Evolutionary conservation across 768 basidiomycete genomes (phyloP).

Genomic region (Pisolithus tinctorius): DNA sequence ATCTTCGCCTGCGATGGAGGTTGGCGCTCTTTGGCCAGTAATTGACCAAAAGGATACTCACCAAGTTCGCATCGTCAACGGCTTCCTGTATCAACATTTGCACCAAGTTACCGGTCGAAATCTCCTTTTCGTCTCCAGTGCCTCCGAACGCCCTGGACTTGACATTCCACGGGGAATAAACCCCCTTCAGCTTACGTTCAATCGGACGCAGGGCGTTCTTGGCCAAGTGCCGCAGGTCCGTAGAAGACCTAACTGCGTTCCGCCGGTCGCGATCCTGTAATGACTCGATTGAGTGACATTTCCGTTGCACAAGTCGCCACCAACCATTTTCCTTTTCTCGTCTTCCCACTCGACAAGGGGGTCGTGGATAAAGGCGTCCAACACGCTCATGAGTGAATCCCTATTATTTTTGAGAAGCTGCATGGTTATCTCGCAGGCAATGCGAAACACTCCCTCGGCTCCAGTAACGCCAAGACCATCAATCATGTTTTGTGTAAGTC

Average conservation of each 20-base stretch:
- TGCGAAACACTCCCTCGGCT: conserved; percentile 90
- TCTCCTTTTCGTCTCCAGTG: conserved; percentile 33
- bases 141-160: conserved; percentile 33
- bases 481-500: conserved; percentile 87
- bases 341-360: conserved; percentile 96
- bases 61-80: conserved; percentile 64
- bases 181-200: conserved; percentile 73
- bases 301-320: conserved; percentile 7
- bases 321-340: conserved; percentile 60
- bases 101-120: conserved; percentile 81
- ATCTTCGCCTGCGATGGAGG: conserved; percentile 58
- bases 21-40: conserved; percentile 5
- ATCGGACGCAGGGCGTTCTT: conserved; percentile 76
- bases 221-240: conserved; percentile 61
- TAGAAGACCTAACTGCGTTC: conserved; percentile 41
- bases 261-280: conserved; percentile 39
- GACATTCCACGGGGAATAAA: conserved; percentile 44
- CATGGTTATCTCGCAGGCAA: conserved; percentile 87
- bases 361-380: conserved; percentile 96
- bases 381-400: conserved; percentile 89
- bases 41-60: conserved; percentile 21
- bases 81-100: conserved; percentile 90
- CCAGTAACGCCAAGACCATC: conserved; percentile 92
- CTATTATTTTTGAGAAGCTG: conserved; percentile 82
- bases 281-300: neutral